phyloP scores from a whole-genome alignment of 169 alveolate genomes.

The Plasmodium malariae region DNA sequence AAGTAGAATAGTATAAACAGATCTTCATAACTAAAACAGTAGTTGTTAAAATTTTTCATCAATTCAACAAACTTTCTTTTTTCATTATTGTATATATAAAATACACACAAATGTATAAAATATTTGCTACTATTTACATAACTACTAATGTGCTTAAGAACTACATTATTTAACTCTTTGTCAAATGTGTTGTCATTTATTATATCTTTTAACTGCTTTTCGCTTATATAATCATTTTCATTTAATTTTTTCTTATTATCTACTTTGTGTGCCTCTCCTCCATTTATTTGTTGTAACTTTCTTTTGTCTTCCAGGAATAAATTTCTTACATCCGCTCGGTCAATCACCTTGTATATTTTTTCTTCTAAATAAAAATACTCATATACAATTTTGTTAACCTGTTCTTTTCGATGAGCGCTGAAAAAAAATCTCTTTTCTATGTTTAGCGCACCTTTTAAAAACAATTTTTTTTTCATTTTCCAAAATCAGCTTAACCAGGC shows the following conservation, averaged over 20 bases:
- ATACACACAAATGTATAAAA: conserved; percentile 40
- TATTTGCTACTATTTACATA: conserved; percentile 48
- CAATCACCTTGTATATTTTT: conserved; percentile 51
- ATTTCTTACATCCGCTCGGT: conserved; percentile 1
- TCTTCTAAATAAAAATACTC: conserved; percentile 65
- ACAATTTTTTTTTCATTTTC: conserved; percentile 30
- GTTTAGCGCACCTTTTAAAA: conserved; percentile 13
- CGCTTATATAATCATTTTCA: background rate
- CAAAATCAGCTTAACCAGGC: background rate
- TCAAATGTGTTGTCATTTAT: background rate
- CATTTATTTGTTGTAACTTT: background rate
- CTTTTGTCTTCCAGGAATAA: conserved; percentile 1
- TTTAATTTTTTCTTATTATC: background rate
- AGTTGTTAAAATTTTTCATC: conserved; percentile 13
- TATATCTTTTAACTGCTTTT: conserved; percentile 1
- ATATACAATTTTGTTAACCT: conserved; percentile 43
- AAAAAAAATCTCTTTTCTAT: conserved; percentile 66
- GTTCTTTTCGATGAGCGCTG: conserved; percentile 17
- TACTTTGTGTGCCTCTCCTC: background rate
- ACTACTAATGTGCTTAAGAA: conserved; percentile 16
- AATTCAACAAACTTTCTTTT: conserved; percentile 41
- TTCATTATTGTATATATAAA: conserved; percentile 65
- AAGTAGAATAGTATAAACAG: conserved; percentile 61
- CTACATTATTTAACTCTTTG: conserved; percentile 17
- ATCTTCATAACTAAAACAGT: conserved; percentile 64